Conservation (phyloP, 495 filamentous ascomycete genomes). For the Xylaria scruposa region DNA sequence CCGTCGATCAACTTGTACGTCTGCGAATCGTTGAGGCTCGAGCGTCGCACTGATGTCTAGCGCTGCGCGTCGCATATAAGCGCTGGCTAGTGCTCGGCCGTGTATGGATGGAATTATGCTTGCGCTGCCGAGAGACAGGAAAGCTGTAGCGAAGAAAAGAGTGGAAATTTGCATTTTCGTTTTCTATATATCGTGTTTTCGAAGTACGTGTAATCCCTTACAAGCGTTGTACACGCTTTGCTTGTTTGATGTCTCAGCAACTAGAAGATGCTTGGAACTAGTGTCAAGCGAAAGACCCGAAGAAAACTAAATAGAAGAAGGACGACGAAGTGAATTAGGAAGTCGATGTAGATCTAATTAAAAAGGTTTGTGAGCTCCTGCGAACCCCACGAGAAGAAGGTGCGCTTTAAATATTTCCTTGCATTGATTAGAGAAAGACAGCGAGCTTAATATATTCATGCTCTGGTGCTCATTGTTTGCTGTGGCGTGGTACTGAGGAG, state of each 20-base stretch:
- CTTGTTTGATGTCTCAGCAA: background rate
- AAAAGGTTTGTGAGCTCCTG: background rate
- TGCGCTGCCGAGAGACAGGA: slow-evolving; percentile 13
- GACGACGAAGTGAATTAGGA: background rate
- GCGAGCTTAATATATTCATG: too few relatives aligned
- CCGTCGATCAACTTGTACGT: slow-evolving; percentile 14
- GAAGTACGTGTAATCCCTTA: background rate
- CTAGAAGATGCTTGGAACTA: background rate
- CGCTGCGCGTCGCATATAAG: background rate
- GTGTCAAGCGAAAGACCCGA: background rate
- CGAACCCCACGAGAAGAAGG: background rate
- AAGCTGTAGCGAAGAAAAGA: background rate
- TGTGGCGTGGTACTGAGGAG: background rate
- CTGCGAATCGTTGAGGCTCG: slow-evolving; percentile 10
- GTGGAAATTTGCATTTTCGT: slow-evolving; percentile 21
- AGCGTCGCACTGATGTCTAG: slow-evolving; percentile 3
- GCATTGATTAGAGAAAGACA: too few relatives aligned
- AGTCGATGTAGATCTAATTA: background rate
- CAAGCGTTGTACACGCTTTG: background rate
- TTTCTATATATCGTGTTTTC: background rate
- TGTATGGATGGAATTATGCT: slow-evolving; percentile 12
- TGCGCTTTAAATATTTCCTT: slow-evolving; percentile 9
- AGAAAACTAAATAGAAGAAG: background rate
- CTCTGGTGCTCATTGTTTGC: background rate
- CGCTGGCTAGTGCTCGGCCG: background rate